Evolutionary conservation across 495 filamentous ascomycete genomes (phyloP).

Genomic region (Aspergillus indologenus): DNA sequence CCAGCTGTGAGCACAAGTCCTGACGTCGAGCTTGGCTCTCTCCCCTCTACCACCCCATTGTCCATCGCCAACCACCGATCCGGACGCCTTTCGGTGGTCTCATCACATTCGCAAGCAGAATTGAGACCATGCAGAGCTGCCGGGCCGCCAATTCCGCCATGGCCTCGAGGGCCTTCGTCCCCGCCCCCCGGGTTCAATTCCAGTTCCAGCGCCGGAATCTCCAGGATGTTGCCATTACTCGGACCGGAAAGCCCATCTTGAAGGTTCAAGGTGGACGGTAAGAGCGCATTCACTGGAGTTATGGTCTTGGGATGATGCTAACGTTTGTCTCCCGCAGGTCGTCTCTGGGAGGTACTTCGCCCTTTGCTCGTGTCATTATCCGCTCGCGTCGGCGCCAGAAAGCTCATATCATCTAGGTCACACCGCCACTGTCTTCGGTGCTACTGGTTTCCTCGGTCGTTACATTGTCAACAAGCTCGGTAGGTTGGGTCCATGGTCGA

Average conservation of each 20-base stretch:
- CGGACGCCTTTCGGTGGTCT: constrained; percentile 29
- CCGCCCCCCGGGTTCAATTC: constrained; percentile 41
- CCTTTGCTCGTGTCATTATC: constrained; percentile 21
- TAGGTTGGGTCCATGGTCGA: constrained; percentile 38
- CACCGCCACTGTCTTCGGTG: constrained; percentile 96
- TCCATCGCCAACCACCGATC: constrained; percentile 7
- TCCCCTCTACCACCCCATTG: constrained; percentile 24
- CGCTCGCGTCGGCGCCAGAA: constrained; percentile 17
- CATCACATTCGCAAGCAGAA: constrained; percentile 25
- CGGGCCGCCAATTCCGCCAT: constrained; percentile 46
- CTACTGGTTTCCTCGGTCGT: constrained; percentile 90
- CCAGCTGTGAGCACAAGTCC: constrained; percentile 32
- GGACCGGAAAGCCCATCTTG: constrained; percentile 84
- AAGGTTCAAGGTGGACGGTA: constrained; percentile 81
- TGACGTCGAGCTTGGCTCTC: constrained; percentile 32
- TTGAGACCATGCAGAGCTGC: constrained; percentile 53
- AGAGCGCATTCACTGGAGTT: constrained; percentile 29
- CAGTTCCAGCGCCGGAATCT: constrained; percentile 54
- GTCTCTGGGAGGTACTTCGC: constrained; percentile 71
- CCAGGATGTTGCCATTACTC: constrained; percentile 77
- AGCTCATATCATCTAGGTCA: constrained; percentile 61
- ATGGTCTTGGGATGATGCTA: constrained; percentile 19
- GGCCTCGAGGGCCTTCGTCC: constrained; percentile 41
- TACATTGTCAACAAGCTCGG: constrained; percentile 97
- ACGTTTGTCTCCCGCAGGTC: constrained; percentile 53